These are phyloP conservation scores for Graphiopsis chlorocephala DNA, from an alignment of 2,329 filamentous ascomycete species.

Conservation along the genomic window DNA sequence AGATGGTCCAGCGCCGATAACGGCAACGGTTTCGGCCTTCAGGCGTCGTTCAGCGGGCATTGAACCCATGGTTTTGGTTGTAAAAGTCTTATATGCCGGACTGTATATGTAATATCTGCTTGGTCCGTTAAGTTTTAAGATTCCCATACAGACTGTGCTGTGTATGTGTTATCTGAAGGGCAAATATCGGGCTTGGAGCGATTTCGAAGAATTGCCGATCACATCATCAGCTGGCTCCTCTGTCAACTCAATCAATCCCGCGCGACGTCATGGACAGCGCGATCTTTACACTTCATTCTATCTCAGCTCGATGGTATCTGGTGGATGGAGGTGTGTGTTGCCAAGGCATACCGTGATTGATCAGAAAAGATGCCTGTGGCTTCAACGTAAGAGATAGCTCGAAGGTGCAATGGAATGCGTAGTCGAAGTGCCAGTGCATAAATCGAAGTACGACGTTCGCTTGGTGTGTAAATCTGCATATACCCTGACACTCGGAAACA, in stretches of 20 bases:
- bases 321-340: neutral
- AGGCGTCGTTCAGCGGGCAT: slow-evolving; percentile 34
- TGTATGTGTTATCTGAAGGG: neutral
- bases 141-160: neutral
- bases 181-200: neutral
- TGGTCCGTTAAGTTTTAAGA: neutral
- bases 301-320: neutral
- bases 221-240: neutral
- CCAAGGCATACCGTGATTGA: neutral
- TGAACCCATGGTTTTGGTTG: slow-evolving; percentile 36
- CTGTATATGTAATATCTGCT: neutral
- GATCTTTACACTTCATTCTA: neutral
- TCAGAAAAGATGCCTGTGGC: neutral
- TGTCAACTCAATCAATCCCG: neutral
- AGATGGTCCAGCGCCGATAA: slow-evolving; percentile 79
- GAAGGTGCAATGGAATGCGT: neutral
- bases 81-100: neutral
- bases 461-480: neutral
- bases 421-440: neutral
- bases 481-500: neutral
- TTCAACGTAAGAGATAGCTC: neutral
- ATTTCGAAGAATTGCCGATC: neutral
- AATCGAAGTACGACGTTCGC: neutral
- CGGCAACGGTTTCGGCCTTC: slow-evolving; percentile 61
- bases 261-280: neutral